These are phyloP conservation scores for Hymenoscyphus occultus DNA, from an alignment of 2,329 filamentous ascomycete species.

Conservation along the genomic window DNA sequence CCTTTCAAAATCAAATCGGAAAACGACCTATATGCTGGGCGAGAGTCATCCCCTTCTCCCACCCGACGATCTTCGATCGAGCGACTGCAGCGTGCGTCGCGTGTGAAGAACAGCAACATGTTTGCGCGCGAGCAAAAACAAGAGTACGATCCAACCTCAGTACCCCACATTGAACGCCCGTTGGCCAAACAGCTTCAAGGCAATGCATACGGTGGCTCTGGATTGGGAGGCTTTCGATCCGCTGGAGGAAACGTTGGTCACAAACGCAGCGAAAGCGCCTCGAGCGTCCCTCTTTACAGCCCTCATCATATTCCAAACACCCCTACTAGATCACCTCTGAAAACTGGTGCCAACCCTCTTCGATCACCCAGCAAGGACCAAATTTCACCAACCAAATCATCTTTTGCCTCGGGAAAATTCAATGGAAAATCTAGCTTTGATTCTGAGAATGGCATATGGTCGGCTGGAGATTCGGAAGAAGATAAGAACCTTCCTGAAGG, in stretches of 20 bases:
- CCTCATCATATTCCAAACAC: conserved; percentile 29
- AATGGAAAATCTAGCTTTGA: conserved; percentile 63
- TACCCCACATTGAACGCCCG: conserved; percentile 78
- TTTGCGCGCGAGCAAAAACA: conserved; percentile 88
- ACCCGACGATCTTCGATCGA: conserved; percentile 88
- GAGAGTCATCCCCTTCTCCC: conserved; percentile 59
- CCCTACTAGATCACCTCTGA: conserved; percentile 39
- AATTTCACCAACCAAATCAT: conserved; percentile 83
- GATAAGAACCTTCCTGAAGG: conserved; percentile 62
- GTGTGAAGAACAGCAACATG: conserved; percentile 98
- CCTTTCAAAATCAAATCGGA: conserved; percentile 63
- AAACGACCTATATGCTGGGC: conserved; percentile 60
- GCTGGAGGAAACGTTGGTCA: conserved; percentile 45
- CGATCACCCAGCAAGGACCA: conserved; percentile 65
- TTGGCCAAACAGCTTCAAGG: conserved; percentile 70
- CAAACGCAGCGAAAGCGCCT: conserved; percentile 57
- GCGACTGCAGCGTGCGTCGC: conserved; percentile 88
- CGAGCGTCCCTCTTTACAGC: conserved; percentile 55
- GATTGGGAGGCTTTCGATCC: conserved; percentile 51
- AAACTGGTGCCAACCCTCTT: conserved; percentile 31
- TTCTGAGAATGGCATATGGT: conserved; percentile 65
- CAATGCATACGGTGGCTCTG: conserved; percentile 63
- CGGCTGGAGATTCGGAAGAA: conserved; percentile 59
- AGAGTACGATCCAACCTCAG: conserved; percentile 81
- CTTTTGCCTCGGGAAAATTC: conserved; percentile 67